A percentile compares a stretch with the other conserved stretches of the same genome.
These are phyloP conservation scores for Neonectria coccinea DNA, from an alignment of 2,329 filamentous ascomycete genomes.

Conservation along the genomic window DNA sequence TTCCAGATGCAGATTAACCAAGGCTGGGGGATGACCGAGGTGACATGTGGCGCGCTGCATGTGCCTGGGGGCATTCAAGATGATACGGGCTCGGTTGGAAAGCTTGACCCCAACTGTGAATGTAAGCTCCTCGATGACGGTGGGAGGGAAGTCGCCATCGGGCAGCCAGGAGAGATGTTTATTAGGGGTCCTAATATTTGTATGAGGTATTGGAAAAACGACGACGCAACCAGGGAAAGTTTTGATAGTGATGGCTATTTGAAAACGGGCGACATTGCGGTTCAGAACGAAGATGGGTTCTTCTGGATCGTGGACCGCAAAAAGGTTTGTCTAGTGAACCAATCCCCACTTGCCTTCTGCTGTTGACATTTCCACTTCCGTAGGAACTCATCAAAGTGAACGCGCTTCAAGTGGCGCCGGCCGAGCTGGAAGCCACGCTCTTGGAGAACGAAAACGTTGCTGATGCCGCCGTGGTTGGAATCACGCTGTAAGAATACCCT, in stretches of 20 bases:
- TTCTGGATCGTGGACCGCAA: slow-evolving; percentile 63
- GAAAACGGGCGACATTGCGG: slow-evolving; percentile 68
- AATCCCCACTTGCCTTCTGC: too few relatives aligned
- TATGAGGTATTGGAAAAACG: slow-evolving; percentile 69
- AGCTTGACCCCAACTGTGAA: slow-evolving; percentile 65
- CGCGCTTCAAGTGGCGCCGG: slow-evolving; percentile 69
- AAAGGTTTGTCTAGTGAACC: slow-evolving; percentile 49
- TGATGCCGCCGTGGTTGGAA: slow-evolving; percentile 67
- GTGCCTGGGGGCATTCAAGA: slow-evolving; percentile 53
- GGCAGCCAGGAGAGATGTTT: slow-evolving; percentile 65
- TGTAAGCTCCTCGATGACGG: slow-evolving; percentile 65
- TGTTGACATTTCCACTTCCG: slow-evolving; percentile 25
- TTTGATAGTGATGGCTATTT: slow-evolving; percentile 66
- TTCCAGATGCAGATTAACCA: slow-evolving; percentile 58
- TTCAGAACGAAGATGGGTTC: slow-evolving; percentile 58
- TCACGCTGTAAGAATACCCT: slow-evolving; percentile 54
- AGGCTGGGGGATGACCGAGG: slow-evolving; percentile 73
- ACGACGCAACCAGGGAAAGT: slow-evolving; percentile 63
- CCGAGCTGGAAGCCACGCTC: slow-evolving; percentile 66
- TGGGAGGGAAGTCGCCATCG: slow-evolving; percentile 61
- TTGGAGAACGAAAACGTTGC: slow-evolving; percentile 63
- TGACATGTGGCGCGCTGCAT: slow-evolving; percentile 56
- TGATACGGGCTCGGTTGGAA: slow-evolving; percentile 62
- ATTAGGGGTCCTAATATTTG: slow-evolving; percentile 67
- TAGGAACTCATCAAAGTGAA: slow-evolving; percentile 71